Base-by-base conservation (phyloP, 2,329 filamentous ascomycete genomes). In the Alternaria viburni region DNA sequence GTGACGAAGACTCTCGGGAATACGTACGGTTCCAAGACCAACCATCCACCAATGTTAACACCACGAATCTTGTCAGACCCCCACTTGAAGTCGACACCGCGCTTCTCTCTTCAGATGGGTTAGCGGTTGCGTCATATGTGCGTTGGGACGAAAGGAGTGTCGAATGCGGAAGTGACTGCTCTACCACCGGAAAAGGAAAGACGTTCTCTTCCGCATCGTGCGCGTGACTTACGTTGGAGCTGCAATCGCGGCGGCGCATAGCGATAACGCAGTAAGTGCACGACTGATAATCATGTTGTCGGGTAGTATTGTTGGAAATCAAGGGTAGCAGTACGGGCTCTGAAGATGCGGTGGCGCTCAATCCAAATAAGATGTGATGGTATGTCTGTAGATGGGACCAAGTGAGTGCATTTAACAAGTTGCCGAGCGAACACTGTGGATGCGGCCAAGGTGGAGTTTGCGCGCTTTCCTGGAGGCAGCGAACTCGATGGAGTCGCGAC, bases 11-110 rank as follows among this genome's bases (percentile, higher is more conserved):
- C 17, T 1, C 3, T 41, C 15, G n/a, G 36, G 36, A 41, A 41
- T 41, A 26, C 79, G 70, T 72, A 80, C 74, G 81, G 81, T 70
- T 83, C 82, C 15, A 85, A 76, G 10, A 86, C 79, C 17, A 86
- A 73, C 83, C 83, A 86, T 43, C 83, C 83, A 26, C 83, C 83
- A 63, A 86, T 79, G 55, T 85, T 86, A n/a, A 85, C 79, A 36
- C 83, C 83, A 43, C 80, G 78, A n/a, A 87, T 82, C 66, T 83
- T 84, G 32, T 83, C 79, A 12, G 73, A 71, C n/a, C 83, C 83
- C 81, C 84, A 87, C 19, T 76, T 71, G 74, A 86, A 87, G 47
- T 70, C 74, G 5, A 80, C 80, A 13, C 69, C 67, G 43, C 81
- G 74, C 68, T 74, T 77, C 36, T 75, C 67, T 15, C 75, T 77